These are phyloP conservation scores for Piper betle DNA, from an alignment of 164 flowering plant genomes.

Conservation along the genomic window DNA sequence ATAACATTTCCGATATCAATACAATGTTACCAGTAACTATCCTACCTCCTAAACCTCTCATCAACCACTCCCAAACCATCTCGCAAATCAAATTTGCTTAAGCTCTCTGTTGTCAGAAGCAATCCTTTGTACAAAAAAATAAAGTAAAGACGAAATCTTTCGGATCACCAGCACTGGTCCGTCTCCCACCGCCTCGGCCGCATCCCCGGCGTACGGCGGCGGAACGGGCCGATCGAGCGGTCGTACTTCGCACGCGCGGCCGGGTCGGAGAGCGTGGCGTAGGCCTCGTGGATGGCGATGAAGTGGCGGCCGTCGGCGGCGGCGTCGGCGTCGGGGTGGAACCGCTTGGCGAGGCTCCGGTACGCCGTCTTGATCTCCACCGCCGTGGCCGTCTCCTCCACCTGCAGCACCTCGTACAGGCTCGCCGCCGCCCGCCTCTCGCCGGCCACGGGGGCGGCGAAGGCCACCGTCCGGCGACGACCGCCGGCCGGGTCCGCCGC, in stretches of 20 bases:
- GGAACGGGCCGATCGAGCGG: constrained; percentile 6
- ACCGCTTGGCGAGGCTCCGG: constrained; percentile 45
- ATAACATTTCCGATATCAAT: no score
- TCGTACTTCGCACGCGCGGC: constrained; percentile 44
- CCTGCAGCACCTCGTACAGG: constrained; percentile 48
- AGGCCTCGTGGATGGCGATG: constrained; percentile 64
- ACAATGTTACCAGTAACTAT: no score
- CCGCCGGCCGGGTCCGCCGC: neutral
- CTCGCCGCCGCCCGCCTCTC: constrained; percentile 6
- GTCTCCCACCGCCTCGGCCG: constrained; percentile 67
- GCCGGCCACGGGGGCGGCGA: constrained; percentile 2
- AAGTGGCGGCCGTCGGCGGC: constrained; percentile 41
- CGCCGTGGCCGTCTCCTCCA: constrained; percentile 32
- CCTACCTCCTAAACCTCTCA: no score
- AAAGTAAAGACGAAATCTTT: neutral
- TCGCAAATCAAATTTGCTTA: no score
- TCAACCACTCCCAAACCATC: no score
- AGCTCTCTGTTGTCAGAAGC: no score
- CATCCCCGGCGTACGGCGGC: neutral
- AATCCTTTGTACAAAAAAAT: no score
- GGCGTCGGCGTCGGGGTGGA: constrained; percentile 48
- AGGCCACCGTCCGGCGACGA: neutral
- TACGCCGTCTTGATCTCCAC: constrained; percentile 66
- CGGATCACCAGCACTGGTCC: constrained; percentile 72
- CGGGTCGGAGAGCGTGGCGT: constrained; percentile 73